Evolutionary conservation across 75 land plant genomes (phyloP).

Genomic region (Pseudotsuga menziesii): DNA sequence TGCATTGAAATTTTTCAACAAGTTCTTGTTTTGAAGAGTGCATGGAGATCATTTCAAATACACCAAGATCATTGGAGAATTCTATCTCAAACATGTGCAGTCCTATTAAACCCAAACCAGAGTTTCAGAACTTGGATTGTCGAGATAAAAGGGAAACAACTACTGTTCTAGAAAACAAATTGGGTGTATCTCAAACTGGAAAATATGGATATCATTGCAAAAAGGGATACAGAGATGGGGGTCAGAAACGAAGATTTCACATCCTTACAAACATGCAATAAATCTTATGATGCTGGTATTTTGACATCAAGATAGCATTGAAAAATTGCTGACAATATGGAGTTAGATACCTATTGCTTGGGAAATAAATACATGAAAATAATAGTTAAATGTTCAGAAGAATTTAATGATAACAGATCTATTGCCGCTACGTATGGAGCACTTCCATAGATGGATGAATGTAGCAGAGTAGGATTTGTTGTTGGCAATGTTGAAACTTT

Average conservation of each 20-base stretch:
- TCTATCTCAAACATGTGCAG: neutral
- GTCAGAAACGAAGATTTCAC: neutral
- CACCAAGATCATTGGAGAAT: neutral
- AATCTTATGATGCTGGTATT: neutral
- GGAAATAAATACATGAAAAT: conserved; percentile 6
- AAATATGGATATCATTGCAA: neutral
- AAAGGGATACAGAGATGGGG: neutral
- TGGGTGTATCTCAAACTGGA: neutral
- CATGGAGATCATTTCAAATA: no score
- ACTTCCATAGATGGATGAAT: conserved; percentile 54
- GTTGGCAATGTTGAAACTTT: neutral
- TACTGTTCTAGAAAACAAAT: neutral
- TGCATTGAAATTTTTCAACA: no score
- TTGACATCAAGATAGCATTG: neutral
- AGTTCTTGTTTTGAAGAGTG: no score
- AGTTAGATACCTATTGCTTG: neutral
- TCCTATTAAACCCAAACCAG: neutral
- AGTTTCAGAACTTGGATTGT: conserved; percentile 11
- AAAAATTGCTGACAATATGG: conserved; percentile 5
- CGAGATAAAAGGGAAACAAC: conserved; percentile 3
- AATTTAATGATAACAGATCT: neutral
- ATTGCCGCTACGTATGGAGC: conserved; percentile 12
- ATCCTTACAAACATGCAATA: neutral
- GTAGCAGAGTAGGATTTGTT: conserved; percentile 54
- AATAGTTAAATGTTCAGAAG: conserved; percentile 11